Percentiles rank a stretch among this genome's conserved stretches.
Conservation (phyloP, 208 protist species). For the Crithidia fasciculata region DNA sequence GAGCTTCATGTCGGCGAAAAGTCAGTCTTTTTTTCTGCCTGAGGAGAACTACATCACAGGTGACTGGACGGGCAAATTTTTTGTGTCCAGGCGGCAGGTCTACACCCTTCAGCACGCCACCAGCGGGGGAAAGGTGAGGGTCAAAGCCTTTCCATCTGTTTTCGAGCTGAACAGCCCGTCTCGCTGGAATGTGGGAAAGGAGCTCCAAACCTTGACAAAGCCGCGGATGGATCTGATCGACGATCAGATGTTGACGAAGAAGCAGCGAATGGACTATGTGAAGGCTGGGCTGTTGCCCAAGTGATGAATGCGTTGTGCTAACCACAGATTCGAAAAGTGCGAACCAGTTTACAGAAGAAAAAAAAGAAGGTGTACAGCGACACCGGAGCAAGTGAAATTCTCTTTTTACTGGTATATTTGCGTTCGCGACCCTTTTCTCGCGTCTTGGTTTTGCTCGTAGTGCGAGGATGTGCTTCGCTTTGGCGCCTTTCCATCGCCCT, state of each 20-base stretch:
- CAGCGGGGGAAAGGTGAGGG: constrained; percentile 80
- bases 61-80: constrained; percentile 93
- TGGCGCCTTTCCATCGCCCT: too few species aligned
- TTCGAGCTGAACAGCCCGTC: constrained; percentile 89
- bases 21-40: constrained; percentile 78
- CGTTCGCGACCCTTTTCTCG: too few species aligned
- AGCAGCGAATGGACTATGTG: constrained; percentile 89
- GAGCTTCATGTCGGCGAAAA: constrained; percentile 89
- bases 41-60: constrained; percentile 93
- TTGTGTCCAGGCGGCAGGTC: constrained; percentile 88
- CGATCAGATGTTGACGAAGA: constrained; percentile 92
- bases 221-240: constrained; percentile 92
- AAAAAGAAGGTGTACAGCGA: background rate
- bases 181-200: constrained; percentile 91
- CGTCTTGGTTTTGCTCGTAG: too few species aligned
- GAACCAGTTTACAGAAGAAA: background rate
- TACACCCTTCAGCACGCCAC: constrained; percentile 91
- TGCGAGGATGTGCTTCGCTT: too few species aligned
- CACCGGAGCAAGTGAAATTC: too few species aligned
- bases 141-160: constrained; percentile 89
- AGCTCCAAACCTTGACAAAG: constrained; percentile 85
- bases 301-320: constrained; percentile 31
- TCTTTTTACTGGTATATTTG: too few species aligned
- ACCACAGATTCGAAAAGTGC: constrained; percentile 7
- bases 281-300: constrained; percentile 88